Percentiles rank a stretch among this genome's conserved stretches.
phyloP scores from a whole-genome alignment of 1,284 basidiomycete species.

The Takashimella tepidaria region DNA sequence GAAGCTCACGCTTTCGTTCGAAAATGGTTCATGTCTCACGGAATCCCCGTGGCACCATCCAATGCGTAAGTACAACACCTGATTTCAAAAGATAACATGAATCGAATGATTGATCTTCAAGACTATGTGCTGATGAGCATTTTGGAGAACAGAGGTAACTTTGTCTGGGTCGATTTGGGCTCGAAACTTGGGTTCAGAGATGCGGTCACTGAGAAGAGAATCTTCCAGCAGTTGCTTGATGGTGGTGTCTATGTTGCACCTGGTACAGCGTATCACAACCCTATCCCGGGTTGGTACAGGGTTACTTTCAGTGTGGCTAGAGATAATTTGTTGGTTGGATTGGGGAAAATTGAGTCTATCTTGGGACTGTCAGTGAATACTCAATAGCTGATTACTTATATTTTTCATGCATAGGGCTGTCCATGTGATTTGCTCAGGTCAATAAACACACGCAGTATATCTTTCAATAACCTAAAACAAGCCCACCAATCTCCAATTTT shows the following conservation, averaged over 20 bases:
- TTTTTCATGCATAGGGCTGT: too few relatives aligned
- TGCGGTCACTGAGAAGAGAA: constrained; percentile 34
- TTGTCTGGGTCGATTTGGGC: constrained; percentile 44
- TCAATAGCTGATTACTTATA: too few relatives aligned
- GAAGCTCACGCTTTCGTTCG: constrained; percentile 39
- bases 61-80: constrained; percentile 44
- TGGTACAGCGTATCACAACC: constrained; percentile 39
- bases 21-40: constrained; percentile 39
- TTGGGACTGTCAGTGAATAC: constrained; percentile 14
- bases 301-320: constrained; percentile 42
- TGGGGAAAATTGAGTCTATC: constrained; percentile 33
- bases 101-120: too few relatives aligned
- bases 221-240: constrained; percentile 44
- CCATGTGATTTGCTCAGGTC: too few relatives aligned
- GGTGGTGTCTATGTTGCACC: constrained; percentile 45
- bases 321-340: constrained; percentile 34
- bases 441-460: too few relatives aligned
- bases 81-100: too few relatives aligned
- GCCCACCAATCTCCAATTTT: too few relatives aligned
- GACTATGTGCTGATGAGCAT: too few relatives aligned
- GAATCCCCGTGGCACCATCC: constrained; percentile 37
- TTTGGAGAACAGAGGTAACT: constrained; percentile 34
- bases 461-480: too few relatives aligned
- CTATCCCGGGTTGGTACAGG: constrained; percentile 36
- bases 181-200: constrained; percentile 31